Evolutionary conservation across 352 stramenopile species (phyloP).

Genomic region (Phytopythium oedochilum): DNA sequence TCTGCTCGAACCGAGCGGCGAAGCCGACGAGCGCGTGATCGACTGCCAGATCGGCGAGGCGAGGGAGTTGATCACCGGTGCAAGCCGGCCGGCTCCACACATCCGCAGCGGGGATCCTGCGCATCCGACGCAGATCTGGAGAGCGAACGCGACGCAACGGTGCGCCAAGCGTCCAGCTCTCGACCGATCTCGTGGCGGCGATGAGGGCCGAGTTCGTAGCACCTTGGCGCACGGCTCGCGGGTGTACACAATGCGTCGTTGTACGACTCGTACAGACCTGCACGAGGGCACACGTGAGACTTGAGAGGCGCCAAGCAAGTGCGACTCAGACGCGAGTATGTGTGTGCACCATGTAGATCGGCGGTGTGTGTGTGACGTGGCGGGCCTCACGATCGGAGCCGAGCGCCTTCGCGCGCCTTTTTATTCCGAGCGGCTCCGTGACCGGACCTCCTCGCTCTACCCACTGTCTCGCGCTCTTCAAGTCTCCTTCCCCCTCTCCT

Average conservation of each 20-base stretch:
- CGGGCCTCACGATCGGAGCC: constrained; percentile 2
- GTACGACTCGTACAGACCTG: background rate
- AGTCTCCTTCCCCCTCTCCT: background rate
- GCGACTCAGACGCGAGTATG: no score
- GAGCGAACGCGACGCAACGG: no score
- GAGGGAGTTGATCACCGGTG: background rate
- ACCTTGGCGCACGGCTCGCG: background rate
- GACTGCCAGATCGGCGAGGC: no score
- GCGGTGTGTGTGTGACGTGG: constrained; percentile 9
- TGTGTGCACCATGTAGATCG: no score
- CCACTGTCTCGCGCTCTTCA: background rate
- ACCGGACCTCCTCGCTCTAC: constrained; percentile 2
- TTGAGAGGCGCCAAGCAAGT: background rate
- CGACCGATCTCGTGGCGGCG: no score
- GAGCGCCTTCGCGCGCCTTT: background rate
- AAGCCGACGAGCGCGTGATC: no score
- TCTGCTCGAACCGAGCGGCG: no score
- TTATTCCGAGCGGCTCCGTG: background rate
- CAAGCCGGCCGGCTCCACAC: background rate
- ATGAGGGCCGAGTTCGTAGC: no score
- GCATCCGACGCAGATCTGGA: background rate
- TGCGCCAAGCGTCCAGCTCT: background rate
- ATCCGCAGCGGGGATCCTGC: background rate
- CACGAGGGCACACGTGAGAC: background rate
- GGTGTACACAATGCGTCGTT: background rate